Conservation (phyloP, 306 rosid genomes). For the Mimosa pudica region DNA sequence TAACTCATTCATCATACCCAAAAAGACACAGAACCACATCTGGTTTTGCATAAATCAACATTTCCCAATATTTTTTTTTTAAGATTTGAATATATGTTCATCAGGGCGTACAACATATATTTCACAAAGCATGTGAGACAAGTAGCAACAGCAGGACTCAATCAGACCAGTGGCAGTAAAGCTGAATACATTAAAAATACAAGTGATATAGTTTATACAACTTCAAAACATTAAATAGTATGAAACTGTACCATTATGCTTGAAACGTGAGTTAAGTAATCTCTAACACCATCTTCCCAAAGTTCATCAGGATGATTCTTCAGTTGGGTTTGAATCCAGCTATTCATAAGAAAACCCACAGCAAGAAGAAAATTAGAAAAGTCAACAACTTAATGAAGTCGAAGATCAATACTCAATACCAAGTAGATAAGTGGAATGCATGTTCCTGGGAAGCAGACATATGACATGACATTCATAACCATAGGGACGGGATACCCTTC, state of each 20-base stretch:
- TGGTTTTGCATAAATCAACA: not conserved
- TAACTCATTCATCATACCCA: not conserved
- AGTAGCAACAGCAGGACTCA: slow-evolving; percentile 8
- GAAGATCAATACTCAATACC: not conserved
- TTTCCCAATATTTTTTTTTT: not conserved
- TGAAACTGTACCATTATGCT: slow-evolving; percentile 69
- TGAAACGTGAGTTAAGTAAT: slow-evolving; percentile 86
- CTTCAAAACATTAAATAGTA: slow-evolving; percentile 17
- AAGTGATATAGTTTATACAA: slow-evolving; percentile 3
- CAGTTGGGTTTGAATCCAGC: slow-evolving; percentile 93
- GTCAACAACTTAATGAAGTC: not conserved
- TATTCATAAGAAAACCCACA: slow-evolving; percentile 45
- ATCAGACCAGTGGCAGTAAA: not conserved
- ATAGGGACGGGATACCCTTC: slow-evolving; percentile 12
- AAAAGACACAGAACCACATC: not conserved
- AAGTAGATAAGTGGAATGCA: not conserved
- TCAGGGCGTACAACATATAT: slow-evolving; percentile 2
- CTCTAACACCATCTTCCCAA: slow-evolving; percentile 95
- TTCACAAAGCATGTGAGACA: slow-evolving; percentile 8
- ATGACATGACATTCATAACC: slow-evolving; percentile 13
- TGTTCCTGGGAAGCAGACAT: not conserved
- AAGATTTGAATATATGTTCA: not conserved
- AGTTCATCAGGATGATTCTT: slow-evolving; percentile 95
- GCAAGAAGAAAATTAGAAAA: slow-evolving; percentile 18
- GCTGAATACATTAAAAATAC: slow-evolving; percentile 11